A percentile compares a stretch with the other conserved stretches of the same genome.
Conservation (phyloP, 352 stramenopile species). For the Phytopythium oedochilum region DNA sequence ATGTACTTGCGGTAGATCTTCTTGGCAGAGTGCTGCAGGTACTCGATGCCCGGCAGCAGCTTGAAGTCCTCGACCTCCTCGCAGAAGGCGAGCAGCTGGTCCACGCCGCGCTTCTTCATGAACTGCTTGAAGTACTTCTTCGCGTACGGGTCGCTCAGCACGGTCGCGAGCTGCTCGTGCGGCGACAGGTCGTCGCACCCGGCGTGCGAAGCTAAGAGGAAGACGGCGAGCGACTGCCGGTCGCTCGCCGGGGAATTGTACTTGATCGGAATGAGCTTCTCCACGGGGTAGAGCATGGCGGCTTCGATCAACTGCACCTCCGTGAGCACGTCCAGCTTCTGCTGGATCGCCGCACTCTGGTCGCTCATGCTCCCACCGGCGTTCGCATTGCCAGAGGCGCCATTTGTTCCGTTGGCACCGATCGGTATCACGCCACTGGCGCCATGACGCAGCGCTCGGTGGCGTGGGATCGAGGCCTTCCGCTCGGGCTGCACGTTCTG, state of each 20-base stretch:
- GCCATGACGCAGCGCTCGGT: neutral
- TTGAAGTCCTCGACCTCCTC: conserved; percentile 81
- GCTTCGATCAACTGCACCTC: conserved; percentile 73
- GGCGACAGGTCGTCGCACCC: conserved; percentile 31
- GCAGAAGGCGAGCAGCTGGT: conserved; percentile 68
- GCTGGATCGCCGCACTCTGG: conserved; percentile 37
- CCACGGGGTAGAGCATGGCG: conserved; percentile 69
- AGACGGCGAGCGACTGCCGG: conserved; percentile 12
- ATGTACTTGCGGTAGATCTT: conserved; percentile 88
- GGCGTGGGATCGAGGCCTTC: conserved; percentile 7
- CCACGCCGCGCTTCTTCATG: conserved; percentile 57
- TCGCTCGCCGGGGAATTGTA: conserved; percentile 10
- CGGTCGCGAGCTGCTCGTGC: conserved; percentile 36
- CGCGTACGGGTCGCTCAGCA: conserved; percentile 50
- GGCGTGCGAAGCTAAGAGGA: conserved; percentile 2
- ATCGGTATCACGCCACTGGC: neutral
- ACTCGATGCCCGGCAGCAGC: conserved; percentile 74
- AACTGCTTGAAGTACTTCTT: conserved; percentile 80
- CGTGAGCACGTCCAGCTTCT: conserved; percentile 52
- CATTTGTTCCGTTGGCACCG: neutral
- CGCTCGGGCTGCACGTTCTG: conserved; percentile 23
- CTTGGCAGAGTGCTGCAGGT: conserved; percentile 78
- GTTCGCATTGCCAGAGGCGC: conserved; percentile 7
- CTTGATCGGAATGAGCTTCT: conserved; percentile 61
- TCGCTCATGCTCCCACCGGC: conserved; percentile 13